Conservation (phyloP, 148 eudicot genomes). For the Amaranthus cruentus region DNA sequence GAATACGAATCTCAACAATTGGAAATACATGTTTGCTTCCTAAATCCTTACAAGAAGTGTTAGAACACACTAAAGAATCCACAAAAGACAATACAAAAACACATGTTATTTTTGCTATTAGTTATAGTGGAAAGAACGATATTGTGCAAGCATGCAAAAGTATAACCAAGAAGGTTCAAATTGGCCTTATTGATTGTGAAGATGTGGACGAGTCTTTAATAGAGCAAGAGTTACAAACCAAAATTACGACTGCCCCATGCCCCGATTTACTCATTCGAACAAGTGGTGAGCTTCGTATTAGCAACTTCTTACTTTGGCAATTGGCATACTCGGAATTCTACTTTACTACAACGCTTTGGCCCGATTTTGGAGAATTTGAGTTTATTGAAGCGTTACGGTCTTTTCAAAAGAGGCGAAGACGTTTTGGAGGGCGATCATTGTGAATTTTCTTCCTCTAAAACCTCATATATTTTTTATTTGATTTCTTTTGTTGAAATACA, state of each 20-base stretch:
- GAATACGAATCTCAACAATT: constrained; percentile 27
- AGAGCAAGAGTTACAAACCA: constrained; percentile 30
- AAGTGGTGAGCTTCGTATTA: constrained; percentile 28
- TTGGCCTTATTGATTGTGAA: constrained; percentile 23
- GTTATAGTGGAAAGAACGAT: constrained; percentile 30
- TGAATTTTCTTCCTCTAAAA: background rate
- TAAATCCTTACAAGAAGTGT: constrained; percentile 13
- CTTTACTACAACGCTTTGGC: constrained; percentile 21
- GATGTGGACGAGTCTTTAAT: constrained; percentile 20
- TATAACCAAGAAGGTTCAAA: constrained; percentile 26
- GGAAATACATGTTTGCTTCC: constrained; percentile 28
- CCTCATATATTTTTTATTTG: too few relatives aligned
- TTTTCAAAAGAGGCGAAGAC: constrained; percentile 32
- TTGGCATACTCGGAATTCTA: constrained; percentile 33
- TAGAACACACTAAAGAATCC: constrained; percentile 18
- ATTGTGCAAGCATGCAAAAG: constrained; percentile 26
- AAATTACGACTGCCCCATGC: constrained; percentile 12
- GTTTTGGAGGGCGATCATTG: constrained; percentile 24
- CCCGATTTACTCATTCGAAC: constrained; percentile 37
- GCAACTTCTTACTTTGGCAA: constrained; percentile 43
- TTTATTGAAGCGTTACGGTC: constrained; percentile 28
- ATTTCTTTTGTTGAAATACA: too few relatives aligned
- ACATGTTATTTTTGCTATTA: constrained; percentile 21
- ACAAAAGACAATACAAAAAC: constrained; percentile 15
- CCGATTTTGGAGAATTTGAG: constrained; percentile 28